Percentiles rank a stretch among this genome's conserved stretches.
Conservation (phyloP, 1,284 basidiomycete genomes). For the Cryptococcus deneoformans region DNA sequence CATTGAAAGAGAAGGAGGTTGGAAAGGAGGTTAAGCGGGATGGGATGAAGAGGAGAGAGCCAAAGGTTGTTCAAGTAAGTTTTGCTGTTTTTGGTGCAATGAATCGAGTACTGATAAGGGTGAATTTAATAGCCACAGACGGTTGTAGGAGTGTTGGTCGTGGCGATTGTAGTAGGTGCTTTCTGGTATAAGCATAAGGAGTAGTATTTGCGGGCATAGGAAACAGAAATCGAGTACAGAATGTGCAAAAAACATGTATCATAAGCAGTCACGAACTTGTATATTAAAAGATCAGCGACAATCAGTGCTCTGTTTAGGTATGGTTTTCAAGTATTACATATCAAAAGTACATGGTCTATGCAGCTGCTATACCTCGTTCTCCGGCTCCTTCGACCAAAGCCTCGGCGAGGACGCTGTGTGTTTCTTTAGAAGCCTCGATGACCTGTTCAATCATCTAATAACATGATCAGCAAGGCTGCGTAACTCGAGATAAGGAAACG, state of each 20-base stretch:
- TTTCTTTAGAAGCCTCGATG: constrained; percentile 20
- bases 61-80: constrained; percentile 11
- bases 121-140: constrained; percentile 23
- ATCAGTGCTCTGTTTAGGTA: too few relatives aligned
- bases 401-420: constrained; percentile 32
- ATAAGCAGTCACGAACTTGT: too few relatives aligned
- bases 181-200: constrained; percentile 31
- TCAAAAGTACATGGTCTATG: too few relatives aligned
- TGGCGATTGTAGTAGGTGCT: constrained; percentile 40
- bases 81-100: not conserved
- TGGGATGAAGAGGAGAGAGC: constrained; percentile 4
- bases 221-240: too few relatives aligned
- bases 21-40: not conserved
- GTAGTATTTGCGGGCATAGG: not conserved
- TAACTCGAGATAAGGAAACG: not conserved
- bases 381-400: constrained; percentile 29
- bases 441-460: constrained; percentile 40
- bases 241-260: too few relatives aligned
- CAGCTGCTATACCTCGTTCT: constrained; percentile 9
- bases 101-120: not conserved
- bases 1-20: constrained; percentile 26
- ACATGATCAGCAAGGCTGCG: not conserved
- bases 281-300: too few relatives aligned
- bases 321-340: too few relatives aligned
- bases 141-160: constrained; percentile 36